Evolutionary conservation across 352 stramenopile species (phyloP).

Genomic region (Globisporangium viniferum): DNA sequence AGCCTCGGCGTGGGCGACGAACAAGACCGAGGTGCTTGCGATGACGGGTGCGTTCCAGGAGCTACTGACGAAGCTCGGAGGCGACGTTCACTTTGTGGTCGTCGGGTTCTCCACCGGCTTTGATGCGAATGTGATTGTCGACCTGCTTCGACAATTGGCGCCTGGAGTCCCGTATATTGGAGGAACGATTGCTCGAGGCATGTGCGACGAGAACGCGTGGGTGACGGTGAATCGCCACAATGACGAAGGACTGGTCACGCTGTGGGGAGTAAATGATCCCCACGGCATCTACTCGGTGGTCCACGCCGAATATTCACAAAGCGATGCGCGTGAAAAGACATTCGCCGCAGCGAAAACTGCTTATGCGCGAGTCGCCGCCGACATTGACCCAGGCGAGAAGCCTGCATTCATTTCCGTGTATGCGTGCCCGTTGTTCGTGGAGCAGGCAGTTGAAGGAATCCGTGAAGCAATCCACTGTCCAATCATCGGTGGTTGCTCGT

Average conservation of each 20-base stretch:
- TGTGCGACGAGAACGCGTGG: constrained; percentile 87
- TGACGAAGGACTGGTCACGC: constrained; percentile 72
- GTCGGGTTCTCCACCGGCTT: constrained; percentile 85
- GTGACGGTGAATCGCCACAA: constrained; percentile 86
- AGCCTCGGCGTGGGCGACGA: constrained; percentile 70
- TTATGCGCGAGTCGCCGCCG: constrained; percentile 41
- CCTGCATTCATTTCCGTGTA: constrained; percentile 81
- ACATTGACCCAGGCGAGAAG: constrained; percentile 67
- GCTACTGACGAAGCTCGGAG: constrained; percentile 71
- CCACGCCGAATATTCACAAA: constrained; percentile 78
- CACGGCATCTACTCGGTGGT: constrained; percentile 81
- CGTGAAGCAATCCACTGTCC: constrained; percentile 74
- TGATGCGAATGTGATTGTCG: constrained; percentile 69
- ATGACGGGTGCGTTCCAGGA: constrained; percentile 80
- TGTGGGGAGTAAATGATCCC: constrained; percentile 86
- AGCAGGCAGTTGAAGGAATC: constrained; percentile 81
- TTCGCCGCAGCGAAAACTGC: constrained; percentile 71
- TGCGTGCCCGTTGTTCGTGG: constrained; percentile 76
- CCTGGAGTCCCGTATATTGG: constrained; percentile 83
- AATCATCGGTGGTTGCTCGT: constrained; percentile 83
- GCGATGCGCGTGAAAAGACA: constrained; percentile 72
- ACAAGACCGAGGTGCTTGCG: constrained; percentile 66
- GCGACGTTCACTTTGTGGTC: constrained; percentile 81
- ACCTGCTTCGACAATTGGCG: constrained; percentile 65
- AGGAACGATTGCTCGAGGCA: constrained; percentile 76